Evolutionary conservation across 2,329 filamentous ascomycete genomes (phyloP).

Genomic region (Beauveria bassiana): DNA sequence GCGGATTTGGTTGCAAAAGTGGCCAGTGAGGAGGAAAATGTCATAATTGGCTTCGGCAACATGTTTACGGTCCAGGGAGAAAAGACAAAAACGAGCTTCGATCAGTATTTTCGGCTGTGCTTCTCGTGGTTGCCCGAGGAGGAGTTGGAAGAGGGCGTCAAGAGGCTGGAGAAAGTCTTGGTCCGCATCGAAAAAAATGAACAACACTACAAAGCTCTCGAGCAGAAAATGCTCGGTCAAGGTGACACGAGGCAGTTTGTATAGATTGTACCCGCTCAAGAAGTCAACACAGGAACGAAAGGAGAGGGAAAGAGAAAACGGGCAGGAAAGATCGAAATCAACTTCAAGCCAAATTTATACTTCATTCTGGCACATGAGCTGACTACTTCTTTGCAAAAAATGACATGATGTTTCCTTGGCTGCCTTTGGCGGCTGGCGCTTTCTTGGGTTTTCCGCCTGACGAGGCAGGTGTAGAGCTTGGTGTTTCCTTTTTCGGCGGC

Average conservation of each 20-base stretch:
- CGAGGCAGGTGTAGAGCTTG: constrained; percentile 34
- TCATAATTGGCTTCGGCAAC: constrained; percentile 60
- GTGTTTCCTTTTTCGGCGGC: constrained; percentile 45
- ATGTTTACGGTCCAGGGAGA: constrained; percentile 62
- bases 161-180: constrained; percentile 47
- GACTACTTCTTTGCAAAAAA: constrained; percentile 79
- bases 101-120: constrained; percentile 55
- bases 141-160: constrained; percentile 58
- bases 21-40: constrained; percentile 53
- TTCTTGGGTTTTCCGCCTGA: constrained; percentile 48
- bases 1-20: constrained; percentile 47
- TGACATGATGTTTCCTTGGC: constrained; percentile 81
- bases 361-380: not conserved
- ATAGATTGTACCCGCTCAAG: not conserved
- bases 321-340: not conserved
- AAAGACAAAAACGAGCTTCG: constrained; percentile 45
- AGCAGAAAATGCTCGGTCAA: not conserved
- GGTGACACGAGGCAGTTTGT: constrained; percentile 1
- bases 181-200: constrained; percentile 23
- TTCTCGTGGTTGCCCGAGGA: constrained; percentile 66
- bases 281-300: not conserved
- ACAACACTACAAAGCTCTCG: constrained; percentile 19
- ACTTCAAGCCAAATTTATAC: not conserved
- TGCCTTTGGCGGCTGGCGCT: constrained; percentile 41
- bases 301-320: not conserved